Evolutionary conservation across 2,329 filamentous ascomycete species (phyloP).

Genomic region (Pseudonectria foliicola): DNA sequence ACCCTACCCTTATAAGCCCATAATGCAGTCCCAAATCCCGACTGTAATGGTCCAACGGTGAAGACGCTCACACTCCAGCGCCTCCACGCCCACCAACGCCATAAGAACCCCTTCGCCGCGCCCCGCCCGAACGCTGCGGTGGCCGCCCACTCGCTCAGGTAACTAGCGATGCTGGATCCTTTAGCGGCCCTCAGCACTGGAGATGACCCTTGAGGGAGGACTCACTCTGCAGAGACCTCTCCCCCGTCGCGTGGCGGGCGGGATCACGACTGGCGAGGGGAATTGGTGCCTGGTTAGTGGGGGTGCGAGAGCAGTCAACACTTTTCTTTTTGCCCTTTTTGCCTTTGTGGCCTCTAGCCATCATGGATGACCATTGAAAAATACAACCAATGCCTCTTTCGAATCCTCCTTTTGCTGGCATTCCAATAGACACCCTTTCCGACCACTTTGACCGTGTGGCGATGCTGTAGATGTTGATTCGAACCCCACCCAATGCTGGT

Average conservation of each 20-base stretch:
- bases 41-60: constrained; percentile 59
- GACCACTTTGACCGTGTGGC: not conserved
- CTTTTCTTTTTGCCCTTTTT: constrained; percentile 28
- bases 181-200: constrained; percentile 58
- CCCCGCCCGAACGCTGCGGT: constrained; percentile 64
- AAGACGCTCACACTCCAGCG: constrained; percentile 49
- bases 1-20: constrained; percentile 18
- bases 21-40: constrained; percentile 15
- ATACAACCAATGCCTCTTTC: not conserved
- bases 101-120: constrained; percentile 50
- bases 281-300: constrained; percentile 44
- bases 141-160: constrained; percentile 58
- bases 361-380: too few relatives aligned
- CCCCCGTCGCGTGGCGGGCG: constrained; percentile 64
- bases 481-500: too few relatives aligned
- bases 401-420: not conserved
- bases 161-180: constrained; percentile 54
- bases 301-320: constrained; percentile 50
- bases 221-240: constrained; percentile 66
- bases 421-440: not conserved
- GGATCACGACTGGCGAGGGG: constrained; percentile 56
- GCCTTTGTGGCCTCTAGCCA: too few relatives aligned
- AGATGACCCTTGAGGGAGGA: constrained; percentile 63
- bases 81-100: constrained; percentile 44
- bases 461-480: not conserved